Conservation (phyloP, 2,329 filamentous ascomycete species). For the Phaeomoniella chlamydospora region DNA sequence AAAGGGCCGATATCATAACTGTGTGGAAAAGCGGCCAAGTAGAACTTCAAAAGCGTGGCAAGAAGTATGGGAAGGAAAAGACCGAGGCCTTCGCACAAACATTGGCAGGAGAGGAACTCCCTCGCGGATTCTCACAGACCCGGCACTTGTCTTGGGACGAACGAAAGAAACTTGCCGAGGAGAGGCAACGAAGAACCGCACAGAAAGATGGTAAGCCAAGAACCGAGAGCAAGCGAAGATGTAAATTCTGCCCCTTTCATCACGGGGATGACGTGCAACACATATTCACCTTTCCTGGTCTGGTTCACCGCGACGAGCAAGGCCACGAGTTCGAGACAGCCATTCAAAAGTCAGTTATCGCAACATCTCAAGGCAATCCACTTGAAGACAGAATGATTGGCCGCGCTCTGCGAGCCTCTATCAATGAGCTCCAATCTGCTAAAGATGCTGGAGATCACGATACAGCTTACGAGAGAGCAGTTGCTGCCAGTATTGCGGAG, state of each 20-base stretch:
- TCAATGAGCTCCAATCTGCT: constrained; percentile 39
- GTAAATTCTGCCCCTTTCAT: constrained; percentile 10
- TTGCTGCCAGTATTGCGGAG: constrained; percentile 34
- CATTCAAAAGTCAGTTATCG: constrained; percentile 52
- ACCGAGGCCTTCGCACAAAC: constrained; percentile 16
- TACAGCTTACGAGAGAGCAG: constrained; percentile 32
- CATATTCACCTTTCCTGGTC: constrained; percentile 5
- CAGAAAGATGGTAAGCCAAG: constrained; percentile 11
- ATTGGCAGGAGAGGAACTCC: constrained; percentile 20
- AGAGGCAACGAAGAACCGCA: constrained; percentile 6
- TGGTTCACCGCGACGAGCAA: constrained; percentile 6
- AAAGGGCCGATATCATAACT: constrained; percentile 48
- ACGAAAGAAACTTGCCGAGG: constrained; percentile 33
- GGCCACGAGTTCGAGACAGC: constrained; percentile 52
- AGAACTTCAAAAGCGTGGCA: constrained; percentile 34
- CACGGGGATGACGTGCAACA: constrained; percentile 8
- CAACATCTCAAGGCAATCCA: constrained; percentile 55
- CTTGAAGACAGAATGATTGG: constrained; percentile 60
- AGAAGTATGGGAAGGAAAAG: constrained; percentile 19
- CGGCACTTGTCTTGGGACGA: constrained; percentile 36
- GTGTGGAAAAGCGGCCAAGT: constrained; percentile 49
- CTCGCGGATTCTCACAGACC: constrained; percentile 33
- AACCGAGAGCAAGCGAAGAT: constrained; percentile 8
- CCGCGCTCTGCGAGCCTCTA: constrained; percentile 57
- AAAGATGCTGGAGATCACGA: constrained; percentile 25